phyloP scores from a whole-genome alignment of 805 yeast species.

The Ogataea trehalophila region DNA sequence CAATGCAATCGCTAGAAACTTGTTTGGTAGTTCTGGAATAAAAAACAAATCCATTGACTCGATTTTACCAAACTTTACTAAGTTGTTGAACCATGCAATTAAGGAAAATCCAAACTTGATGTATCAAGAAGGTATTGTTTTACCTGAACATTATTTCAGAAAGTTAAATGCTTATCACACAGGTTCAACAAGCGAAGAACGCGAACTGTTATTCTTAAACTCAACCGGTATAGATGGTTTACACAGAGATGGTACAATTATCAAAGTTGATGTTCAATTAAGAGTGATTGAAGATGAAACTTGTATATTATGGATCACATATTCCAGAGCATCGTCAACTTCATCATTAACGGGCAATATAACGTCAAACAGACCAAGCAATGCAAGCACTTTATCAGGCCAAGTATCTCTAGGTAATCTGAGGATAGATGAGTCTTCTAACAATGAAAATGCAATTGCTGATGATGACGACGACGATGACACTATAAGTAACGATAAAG shows the following conservation, averaged over 20 bases:
- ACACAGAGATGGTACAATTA: conserved; percentile 62
- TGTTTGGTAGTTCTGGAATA: conserved; percentile 64
- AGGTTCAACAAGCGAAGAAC: conserved; percentile 32
- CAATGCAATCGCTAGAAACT: conserved; percentile 67
- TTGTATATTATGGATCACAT: conserved; percentile 80
- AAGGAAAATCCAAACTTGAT: conserved; percentile 35
- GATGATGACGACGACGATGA: conserved; percentile 1
- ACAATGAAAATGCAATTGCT: not conserved
- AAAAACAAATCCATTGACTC: conserved; percentile 45
- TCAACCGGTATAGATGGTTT: conserved; percentile 65
- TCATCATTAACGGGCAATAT: not conserved
- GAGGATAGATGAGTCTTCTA: not conserved
- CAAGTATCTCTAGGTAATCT: not conserved
- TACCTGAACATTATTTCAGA: conserved; percentile 90
- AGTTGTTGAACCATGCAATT: conserved; percentile 39
- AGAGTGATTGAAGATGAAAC: conserved; percentile 59
- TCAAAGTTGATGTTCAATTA: conserved; percentile 75
- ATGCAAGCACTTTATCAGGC: not conserved
- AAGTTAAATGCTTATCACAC: conserved; percentile 46
- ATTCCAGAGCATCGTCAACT: conserved; percentile 44
- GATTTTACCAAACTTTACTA: conserved; percentile 60
- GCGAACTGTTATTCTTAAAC: conserved; percentile 47
- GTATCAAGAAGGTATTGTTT: conserved; percentile 60
- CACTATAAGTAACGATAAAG: not conserved
- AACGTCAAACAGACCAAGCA: not conserved